These are phyloP conservation scores for Astrocystis sublimbata DNA, from an alignment of 495 filamentous ascomycete species.

Conservation along the genomic window DNA sequence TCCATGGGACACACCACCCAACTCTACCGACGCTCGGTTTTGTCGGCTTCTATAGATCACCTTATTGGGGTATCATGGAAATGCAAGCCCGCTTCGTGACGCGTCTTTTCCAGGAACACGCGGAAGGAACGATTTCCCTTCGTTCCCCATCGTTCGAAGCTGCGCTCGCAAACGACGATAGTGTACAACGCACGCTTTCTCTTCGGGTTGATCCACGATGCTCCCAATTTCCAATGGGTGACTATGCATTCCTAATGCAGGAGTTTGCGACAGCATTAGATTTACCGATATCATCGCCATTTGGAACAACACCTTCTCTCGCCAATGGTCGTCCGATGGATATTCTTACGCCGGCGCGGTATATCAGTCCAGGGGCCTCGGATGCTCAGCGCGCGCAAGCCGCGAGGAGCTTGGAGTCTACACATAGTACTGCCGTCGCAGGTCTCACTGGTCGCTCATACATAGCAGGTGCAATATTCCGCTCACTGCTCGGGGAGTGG, in stretches of 20 bases:
- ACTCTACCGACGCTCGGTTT: slow-evolving; percentile 69
- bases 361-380: slow-evolving; percentile 26
- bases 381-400: slow-evolving; percentile 24
- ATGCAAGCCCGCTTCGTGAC: slow-evolving; percentile 75
- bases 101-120: slow-evolving; percentile 39
- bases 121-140: slow-evolving; percentile 5
- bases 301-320: slow-evolving; percentile 31
- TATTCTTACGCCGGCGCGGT: slow-evolving; percentile 48
- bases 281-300: slow-evolving; percentile 34
- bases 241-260: slow-evolving; percentile 79
- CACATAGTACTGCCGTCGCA: slow-evolving; percentile 34
- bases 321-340: slow-evolving; percentile 43
- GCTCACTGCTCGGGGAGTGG: slow-evolving; percentile 76
- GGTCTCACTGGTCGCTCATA: slow-evolving; percentile 44
- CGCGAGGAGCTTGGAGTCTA: slow-evolving; percentile 33
- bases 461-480: slow-evolving; percentile 65
- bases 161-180: slow-evolving; percentile 42
- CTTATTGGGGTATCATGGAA: slow-evolving; percentile 87
- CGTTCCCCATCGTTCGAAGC: slow-evolving; percentile 24
- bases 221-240: slow-evolving; percentile 79
- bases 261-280: slow-evolving; percentile 59
- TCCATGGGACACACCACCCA: slow-evolving; percentile 62
- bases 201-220: slow-evolving; percentile 43
- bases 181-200: slow-evolving; percentile 44
- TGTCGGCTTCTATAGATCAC: slow-evolving; percentile 81